Evolutionary conservation across 352 stramenopile genomes (phyloP), one percentile per base, ranked within the genome.

Genomic region (Globisporangium abappressorium): DNA sequence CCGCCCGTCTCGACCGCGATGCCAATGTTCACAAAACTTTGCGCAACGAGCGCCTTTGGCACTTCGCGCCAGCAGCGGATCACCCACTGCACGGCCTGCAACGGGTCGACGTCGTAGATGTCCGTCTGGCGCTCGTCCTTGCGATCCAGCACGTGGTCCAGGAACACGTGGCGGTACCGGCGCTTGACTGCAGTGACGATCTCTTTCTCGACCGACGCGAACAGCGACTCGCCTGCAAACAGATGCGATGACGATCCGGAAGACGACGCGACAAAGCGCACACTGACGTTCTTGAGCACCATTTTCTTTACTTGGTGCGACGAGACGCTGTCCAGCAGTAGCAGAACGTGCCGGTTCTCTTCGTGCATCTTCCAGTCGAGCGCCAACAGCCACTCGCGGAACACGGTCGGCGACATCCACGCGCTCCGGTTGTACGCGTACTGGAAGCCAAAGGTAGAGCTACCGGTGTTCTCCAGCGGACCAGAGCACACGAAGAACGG

Each of bases 281-380:
- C 66, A 15, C 75, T 79, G 15, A 93, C 78, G 66, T 91, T 93
- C 58, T 85, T 87, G 41, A 93, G 69, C 69, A 66, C 68, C 38
- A 82, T 65, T 59, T 81, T 90, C 63, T 84, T 79, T 65, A 89
- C 78, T 38, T 82, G 80, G 65, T 85, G 78, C 3, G 78, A 84
- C 53, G 79, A 77, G 2, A 84, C 70, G 60, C 78, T 79, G 74
- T 90, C 81, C 8, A 94, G 47, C 46, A 94, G 70, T 41, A 94
- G 71, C 59, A 94, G 61, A 53, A 94, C 77, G 5, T 87, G 72
- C 38, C 86, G 86, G 71, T 90, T 84, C 43, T 79, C 77, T 66
- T 91, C 78, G 59, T 87, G 85, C 84, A 94, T 90, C 36, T 81
- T 80, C 80, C 81, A 89, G 73, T 94, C 86, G 18, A 94, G 72